These are phyloP conservation scores for Eucalyptus curtisii DNA, from an alignment of 345 rosid species.

Conservation along the genomic window DNA sequence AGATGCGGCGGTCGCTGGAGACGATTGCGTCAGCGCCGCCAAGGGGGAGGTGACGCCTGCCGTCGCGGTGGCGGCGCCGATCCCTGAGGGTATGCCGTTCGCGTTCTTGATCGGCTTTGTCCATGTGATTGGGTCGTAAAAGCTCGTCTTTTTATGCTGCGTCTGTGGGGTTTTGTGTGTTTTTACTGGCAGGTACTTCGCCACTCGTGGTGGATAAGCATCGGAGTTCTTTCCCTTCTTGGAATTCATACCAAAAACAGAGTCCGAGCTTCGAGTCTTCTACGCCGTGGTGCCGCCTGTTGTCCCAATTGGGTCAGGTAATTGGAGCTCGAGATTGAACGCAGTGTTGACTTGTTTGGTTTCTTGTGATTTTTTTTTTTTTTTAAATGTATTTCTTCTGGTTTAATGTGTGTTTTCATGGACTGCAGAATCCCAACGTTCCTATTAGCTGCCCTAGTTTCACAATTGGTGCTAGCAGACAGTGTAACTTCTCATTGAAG, in stretches of 20 bases:
- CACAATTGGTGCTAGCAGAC: slow-evolving; percentile 47
- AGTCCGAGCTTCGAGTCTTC: slow-evolving; percentile 20
- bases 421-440: slow-evolving; percentile 49
- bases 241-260: slow-evolving; percentile 34
- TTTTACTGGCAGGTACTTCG: slow-evolving; percentile 29
- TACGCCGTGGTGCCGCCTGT: slow-evolving; percentile 64
- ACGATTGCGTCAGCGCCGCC: slow-evolving; percentile 12
- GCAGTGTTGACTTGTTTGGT: not conserved
- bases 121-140: not conserved
- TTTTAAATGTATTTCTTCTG: not conserved
- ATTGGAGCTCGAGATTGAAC: not conserved
- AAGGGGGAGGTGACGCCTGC: slow-evolving; percentile 45
- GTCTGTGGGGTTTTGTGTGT: not conserved
- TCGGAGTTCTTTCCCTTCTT: slow-evolving; percentile 29
- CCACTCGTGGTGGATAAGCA: slow-evolving; percentile 44
- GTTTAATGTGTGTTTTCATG: not conserved
- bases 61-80: slow-evolving; percentile 34
- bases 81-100: slow-evolving; percentile 44
- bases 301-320: slow-evolving; percentile 74
- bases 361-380: not conserved
- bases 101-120: not conserved
- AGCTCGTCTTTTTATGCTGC: not conserved
- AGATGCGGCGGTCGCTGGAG: slow-evolving; percentile 35
- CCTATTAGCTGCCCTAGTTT: slow-evolving; percentile 21
- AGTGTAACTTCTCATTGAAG: slow-evolving; percentile 39